These are phyloP conservation scores for Aristolochia contorta DNA, from an alignment of 164 flowering plant genomes.

Conservation along the genomic window DNA sequence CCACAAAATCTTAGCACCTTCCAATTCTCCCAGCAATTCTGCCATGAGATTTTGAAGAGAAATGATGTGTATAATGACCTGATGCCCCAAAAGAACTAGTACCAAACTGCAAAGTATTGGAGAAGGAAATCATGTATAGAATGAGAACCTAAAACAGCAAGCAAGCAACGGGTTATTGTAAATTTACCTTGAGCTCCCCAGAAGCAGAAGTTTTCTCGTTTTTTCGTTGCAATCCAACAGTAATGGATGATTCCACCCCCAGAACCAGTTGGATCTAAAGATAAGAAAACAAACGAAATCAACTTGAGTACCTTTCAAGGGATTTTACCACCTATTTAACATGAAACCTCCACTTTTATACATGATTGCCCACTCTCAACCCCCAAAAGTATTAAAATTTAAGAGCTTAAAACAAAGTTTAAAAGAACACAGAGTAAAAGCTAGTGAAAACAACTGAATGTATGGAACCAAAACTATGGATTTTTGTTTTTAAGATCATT, in stretches of 20 bases:
- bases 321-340: background rate
- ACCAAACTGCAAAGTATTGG: slow-evolving; percentile 48
- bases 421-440: background rate
- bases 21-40: slow-evolving; percentile 78
- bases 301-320: background rate
- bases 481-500: no score
- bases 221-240: slow-evolving; percentile 86
- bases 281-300: background rate
- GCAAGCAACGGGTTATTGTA: background rate
- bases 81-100: slow-evolving; percentile 72
- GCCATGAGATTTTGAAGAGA: slow-evolving; percentile 90
- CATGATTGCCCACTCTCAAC: background rate
- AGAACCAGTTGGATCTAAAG: slow-evolving; percentile 74
- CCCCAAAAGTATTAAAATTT: background rate
- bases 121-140: background rate
- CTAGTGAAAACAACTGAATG: background rate
- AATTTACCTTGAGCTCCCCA: slow-evolving; percentile 79
- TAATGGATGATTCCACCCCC: slow-evolving; percentile 66
- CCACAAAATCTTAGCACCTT: slow-evolving; percentile 33
- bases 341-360: background rate
- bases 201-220: slow-evolving; percentile 62
- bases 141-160: background rate
- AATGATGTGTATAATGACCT: slow-evolving; percentile 61
- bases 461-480: no score
- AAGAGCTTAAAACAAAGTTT: background rate